Base-by-base conservation (phyloP, 2,329 filamentous ascomycete genomes). In the Cadophora gregata region DNA sequence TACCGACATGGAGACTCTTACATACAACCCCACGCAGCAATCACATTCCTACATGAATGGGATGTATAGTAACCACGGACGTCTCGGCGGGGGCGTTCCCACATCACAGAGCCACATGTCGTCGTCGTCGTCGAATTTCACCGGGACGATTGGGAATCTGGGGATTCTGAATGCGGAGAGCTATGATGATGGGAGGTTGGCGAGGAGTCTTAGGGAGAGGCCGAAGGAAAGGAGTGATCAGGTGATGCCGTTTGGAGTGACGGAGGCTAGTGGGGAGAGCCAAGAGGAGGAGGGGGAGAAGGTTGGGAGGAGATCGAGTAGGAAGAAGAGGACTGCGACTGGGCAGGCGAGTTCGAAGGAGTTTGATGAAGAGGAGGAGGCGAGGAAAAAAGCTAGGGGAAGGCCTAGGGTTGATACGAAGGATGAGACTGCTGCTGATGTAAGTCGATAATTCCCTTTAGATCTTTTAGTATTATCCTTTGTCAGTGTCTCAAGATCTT, bases 391-490 rank as follows among this genome's bases (percentile, higher is more conserved):
- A 73, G 82, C 87, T 21, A 84, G 93, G 75, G 93, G 93, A 8
- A 85, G 93, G 64, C 93, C 93, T 6, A 83, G 92, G 60, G 83
- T 96, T 19, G 89, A 94, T 71, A 87, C 88, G n/a, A 88, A 88
- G 68, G 91, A 95, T 78, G 88, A 93, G 78, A 93, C 90, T 27
- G 88, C 91, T 68, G 88, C 87, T 63, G 92, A 94, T 81, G 92
- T 93, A 80, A 85, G 90, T 88, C 14, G 31, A 27, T 62, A 56
- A 60, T 45, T 48, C 53, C 31, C 48, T 38, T 27, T 25, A 33
- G 53, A 36, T 48, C 33, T 67, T 12, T 29, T 10, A 36, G 48
- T 61, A 25, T 58, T 29, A 29, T 29, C 14, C 45, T 55, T 27
- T 36, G 24, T 9, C 27, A 45, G 21, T 27, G 4, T 27, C 12